phyloP scores from a whole-genome alignment of 2,329 filamentous ascomycete species.

The Ambrosiella beaveri region DNA sequence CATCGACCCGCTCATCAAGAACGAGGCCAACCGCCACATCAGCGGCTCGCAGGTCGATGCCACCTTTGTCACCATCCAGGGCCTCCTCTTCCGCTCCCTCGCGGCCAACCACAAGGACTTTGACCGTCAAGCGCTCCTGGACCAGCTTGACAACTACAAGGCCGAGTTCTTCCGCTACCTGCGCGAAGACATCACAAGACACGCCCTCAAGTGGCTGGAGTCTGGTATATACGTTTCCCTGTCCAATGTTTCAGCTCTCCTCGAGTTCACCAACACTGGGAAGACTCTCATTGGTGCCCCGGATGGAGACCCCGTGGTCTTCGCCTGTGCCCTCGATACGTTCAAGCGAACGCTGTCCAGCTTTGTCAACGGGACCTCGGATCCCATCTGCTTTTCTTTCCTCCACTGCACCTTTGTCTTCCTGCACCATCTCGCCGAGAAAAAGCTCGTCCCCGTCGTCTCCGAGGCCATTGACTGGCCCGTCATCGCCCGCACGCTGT shows the following conservation, averaged over 20 bases:
- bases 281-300: neutral
- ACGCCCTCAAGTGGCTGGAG: conserved; percentile 34
- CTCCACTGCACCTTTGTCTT: conserved; percentile 2
- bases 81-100: conserved; percentile 41
- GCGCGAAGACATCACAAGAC: conserved; percentile 37
- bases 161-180: conserved; percentile 21
- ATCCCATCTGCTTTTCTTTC: neutral
- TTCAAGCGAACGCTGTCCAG: neutral
- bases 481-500: conserved; percentile 25
- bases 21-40: conserved; percentile 20
- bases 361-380: neutral
- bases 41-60: conserved; percentile 31
- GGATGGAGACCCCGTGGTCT: neutral
- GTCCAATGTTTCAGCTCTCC: conserved; percentile 33
- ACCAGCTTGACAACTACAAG: conserved; percentile 23
- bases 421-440: conserved; percentile 21
- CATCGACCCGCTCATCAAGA: conserved; percentile 37
- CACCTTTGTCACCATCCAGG: conserved; percentile 46
- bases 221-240: conserved; percentile 38
- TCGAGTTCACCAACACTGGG: conserved; percentile 24
- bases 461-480: conserved; percentile 35
- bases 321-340: neutral
- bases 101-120: conserved; percentile 15
- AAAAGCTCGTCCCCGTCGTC: conserved; percentile 27
- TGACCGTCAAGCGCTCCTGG: conserved; percentile 21